A percentile compares a stretch with the other conserved stretches of the same genome.
Conservation (phyloP, 345 rosid genomes). For the Eutrema heterophyllum region DNA sequence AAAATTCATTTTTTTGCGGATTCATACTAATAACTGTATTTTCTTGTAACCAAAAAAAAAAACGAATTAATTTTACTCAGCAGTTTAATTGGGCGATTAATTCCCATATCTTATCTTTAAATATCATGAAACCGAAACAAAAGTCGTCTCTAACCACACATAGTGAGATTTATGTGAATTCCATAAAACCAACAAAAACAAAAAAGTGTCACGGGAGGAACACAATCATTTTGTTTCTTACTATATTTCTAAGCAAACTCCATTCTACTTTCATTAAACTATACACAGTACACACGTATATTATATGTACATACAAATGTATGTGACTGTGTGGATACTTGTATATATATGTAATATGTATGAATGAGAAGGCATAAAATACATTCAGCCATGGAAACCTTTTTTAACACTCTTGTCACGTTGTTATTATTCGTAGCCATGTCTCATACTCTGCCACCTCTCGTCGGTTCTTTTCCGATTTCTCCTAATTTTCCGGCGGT, state of each 20-base stretch:
- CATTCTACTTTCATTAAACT: neutral
- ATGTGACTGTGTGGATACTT: too few relatives aligned
- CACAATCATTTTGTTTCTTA: slow-evolving; percentile 17
- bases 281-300: neutral
- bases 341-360: neutral
- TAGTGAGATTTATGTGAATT: neutral
- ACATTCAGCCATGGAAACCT: slow-evolving; percentile 8
- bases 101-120: neutral
- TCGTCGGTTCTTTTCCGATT: slow-evolving; percentile 12
- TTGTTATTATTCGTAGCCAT: neutral
- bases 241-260: slow-evolving; percentile 17
- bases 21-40: too few relatives aligned
- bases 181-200: neutral
- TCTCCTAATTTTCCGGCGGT: slow-evolving; percentile 42
- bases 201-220: slow-evolving; percentile 20
- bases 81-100: neutral
- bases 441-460: neutral
- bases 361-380: neutral
- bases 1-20: too few relatives aligned
- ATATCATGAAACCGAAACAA: neutral
- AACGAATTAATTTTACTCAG: too few relatives aligned
- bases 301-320: neutral
- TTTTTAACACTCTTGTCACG: neutral
- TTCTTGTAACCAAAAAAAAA: too few relatives aligned
- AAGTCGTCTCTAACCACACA: slow-evolving; percentile 6